phyloP scores from a whole-genome alignment of 148 eudicot genomes.

The Vaccinium darrowii region DNA sequence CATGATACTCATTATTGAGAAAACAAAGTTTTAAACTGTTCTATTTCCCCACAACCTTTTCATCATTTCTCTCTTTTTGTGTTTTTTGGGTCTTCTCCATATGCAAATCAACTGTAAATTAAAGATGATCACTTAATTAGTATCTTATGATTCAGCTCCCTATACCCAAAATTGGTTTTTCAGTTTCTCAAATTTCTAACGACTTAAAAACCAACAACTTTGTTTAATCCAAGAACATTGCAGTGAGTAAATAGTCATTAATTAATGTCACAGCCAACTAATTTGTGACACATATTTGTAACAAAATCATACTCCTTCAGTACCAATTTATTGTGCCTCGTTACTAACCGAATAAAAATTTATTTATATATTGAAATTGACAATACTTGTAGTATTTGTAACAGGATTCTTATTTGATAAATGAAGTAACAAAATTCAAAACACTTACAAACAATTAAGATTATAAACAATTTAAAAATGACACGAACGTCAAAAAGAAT shows the following conservation, averaged over 20 bases:
- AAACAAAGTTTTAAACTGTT: conserved; percentile 36
- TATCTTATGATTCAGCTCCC: not conserved
- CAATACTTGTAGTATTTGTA: not conserved
- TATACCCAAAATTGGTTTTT: not conserved
- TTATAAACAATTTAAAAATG: not conserved
- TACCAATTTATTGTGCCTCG: not conserved
- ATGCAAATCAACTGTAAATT: not conserved
- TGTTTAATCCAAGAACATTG: not conserved
- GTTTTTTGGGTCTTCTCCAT: conserved; percentile 26
- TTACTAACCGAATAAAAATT: no score
- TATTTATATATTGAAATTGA: no score
- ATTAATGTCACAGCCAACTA: not conserved
- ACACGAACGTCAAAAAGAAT: not conserved
- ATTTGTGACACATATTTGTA: no score
- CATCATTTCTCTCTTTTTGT: conserved; percentile 29
- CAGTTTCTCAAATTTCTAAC: not conserved
- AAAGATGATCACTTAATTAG: not conserved
- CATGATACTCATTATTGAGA: conserved; percentile 35
- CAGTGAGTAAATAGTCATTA: not conserved
- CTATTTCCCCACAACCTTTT: conserved; percentile 26
- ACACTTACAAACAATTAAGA: not conserved
- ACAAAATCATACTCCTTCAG: not conserved
- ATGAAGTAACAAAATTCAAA: not conserved
- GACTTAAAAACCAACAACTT: not conserved
- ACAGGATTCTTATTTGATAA: not conserved